phyloP scores from a whole-genome alignment of 257 asterid species.

The Solanum phureja region DNA sequence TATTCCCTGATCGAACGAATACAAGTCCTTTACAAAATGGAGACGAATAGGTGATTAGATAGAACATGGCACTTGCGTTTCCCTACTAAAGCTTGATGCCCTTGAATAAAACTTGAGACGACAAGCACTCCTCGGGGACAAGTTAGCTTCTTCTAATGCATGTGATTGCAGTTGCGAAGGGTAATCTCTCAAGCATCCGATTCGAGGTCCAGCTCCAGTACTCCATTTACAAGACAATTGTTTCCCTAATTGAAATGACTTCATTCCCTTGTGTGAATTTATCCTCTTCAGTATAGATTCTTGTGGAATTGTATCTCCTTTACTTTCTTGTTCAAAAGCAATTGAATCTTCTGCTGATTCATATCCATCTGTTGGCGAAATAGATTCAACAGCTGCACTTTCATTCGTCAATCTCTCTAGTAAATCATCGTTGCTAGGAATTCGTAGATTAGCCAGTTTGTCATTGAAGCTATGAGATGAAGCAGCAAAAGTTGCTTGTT shows the following conservation, averaged over 20 bases:
- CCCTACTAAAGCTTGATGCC: constrained; percentile 22
- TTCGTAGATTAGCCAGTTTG: constrained; percentile 19
- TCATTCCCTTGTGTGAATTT: constrained; percentile 50
- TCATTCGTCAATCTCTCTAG: constrained; percentile 10
- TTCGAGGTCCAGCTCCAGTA: constrained; percentile 89
- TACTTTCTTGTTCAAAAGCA: background rate
- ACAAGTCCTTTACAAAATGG: constrained; percentile 12
- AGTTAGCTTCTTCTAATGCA: constrained; percentile 56
- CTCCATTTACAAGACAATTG: constrained; percentile 82
- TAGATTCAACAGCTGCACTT: constrained; percentile 5
- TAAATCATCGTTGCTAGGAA: constrained; percentile 18
- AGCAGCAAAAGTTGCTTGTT: background rate
- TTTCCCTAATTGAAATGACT: constrained; percentile 61
- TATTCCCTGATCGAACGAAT: background rate
- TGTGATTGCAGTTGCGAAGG: constrained; percentile 69
- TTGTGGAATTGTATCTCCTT: constrained; percentile 32
- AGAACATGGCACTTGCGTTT: constrained; percentile 6
- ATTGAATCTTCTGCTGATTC: constrained; percentile 19
- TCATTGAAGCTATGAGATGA: constrained; percentile 8
- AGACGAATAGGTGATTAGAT: constrained; percentile 13
- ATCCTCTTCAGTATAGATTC: constrained; percentile 47
- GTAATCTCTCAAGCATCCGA: constrained; percentile 73
- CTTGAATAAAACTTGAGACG: constrained; percentile 30
- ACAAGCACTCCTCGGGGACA: constrained; percentile 51
- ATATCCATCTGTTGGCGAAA: constrained; percentile 25